Evolutionary conservation across 78 protist genomes (phyloP), one percentile per base, ranked within the genome.

Genomic region (Neovahlkampfia damariscottae): DNA sequence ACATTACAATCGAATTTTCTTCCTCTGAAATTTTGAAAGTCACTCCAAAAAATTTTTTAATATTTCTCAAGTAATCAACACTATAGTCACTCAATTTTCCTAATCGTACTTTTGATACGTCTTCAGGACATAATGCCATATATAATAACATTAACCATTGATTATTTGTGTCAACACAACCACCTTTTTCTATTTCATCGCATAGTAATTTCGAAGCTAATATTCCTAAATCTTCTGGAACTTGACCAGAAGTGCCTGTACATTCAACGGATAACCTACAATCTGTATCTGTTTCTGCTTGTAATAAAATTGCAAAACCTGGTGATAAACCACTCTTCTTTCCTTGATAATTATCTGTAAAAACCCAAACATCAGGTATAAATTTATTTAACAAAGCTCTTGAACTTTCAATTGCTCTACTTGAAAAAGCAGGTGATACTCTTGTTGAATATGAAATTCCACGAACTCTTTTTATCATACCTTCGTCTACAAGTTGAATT

Each of bases 291-390:
- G 72, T 69, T 69, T 69, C 72, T 19, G 72, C 72, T 30, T 30
- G 67, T 31, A 69, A 28, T 19, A 19, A 69, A 30, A 69, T 30
- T 19, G 67, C 72, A 69, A 30, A 69, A 31, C 72, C 72, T 30
- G 72, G 72, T 31, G 40, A 74, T 81, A 41, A 37, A 8, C 96
- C 96, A n/a, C 88, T 29, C 30, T 88, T 87, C 10, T 36, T 40
- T 30, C 97, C 97, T 73, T 40, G 58, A 76, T 77, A 84, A 74
- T 88, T 90, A 77, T 94, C 98, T 8, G 94, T 85, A 83, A 89
- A 90, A 35, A 96, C 78, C 77, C 82, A 94, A 6, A 93, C 92
- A 75, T 96, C 96, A 19, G 95, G 95, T 5, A 92, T 69, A 72
- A 76, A 84, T 35, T 83, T 62, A 66, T 78, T 80, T 30, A 95